Evolutionary conservation across 164 flowering plant genomes (phyloP), one percentile per base, ranked within the genome.

Genomic region (Malania oleifera): DNA sequence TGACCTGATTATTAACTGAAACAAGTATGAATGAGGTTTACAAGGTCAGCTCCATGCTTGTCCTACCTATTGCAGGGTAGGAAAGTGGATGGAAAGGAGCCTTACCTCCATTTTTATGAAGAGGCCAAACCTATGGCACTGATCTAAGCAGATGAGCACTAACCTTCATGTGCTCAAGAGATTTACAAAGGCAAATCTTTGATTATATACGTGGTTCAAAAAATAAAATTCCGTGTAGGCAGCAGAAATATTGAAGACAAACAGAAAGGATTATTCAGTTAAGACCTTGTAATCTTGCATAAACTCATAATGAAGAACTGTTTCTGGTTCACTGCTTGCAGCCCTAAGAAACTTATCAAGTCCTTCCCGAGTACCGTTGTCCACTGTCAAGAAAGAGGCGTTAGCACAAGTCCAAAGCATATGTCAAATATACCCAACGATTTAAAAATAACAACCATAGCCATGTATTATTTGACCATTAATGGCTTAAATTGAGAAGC

Each of bases 211-310:
- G 35, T 54, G 17, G 35, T 54, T 35, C 57, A 20, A 28, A 4
- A 4, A 31, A 4, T 9, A 31, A 31, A 31, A 31, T 4, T 31
- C 6, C 9, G 4, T 4, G 4, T 31, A 4, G 35, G 35, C 28
- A 34, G 23, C 18, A 48, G 39, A 18, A 22, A 49, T 7, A 12
- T 53, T 54, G 29, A 62, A 44, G 10, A 60, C 35, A 15, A 1
- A 17, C 11, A 26, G 51, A 26, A 52, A 56, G 35, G 39, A 51
- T 45, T 39, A 45, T 44, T 31, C 19, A 28, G 22, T 9, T 22
- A 46, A 41, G 46, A 89, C 98, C 98, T 93, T 93, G 85, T 93
- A 93, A 75, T 93, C 98, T 81, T 93, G 98, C 98, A 93, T 93
- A 72, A 93, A 93, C 71, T 93, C 98, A 70, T 93, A 93, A 69